Conservation (phyloP, 176 grass and related monocot species). For the Panicum miliaceum region DNA sequence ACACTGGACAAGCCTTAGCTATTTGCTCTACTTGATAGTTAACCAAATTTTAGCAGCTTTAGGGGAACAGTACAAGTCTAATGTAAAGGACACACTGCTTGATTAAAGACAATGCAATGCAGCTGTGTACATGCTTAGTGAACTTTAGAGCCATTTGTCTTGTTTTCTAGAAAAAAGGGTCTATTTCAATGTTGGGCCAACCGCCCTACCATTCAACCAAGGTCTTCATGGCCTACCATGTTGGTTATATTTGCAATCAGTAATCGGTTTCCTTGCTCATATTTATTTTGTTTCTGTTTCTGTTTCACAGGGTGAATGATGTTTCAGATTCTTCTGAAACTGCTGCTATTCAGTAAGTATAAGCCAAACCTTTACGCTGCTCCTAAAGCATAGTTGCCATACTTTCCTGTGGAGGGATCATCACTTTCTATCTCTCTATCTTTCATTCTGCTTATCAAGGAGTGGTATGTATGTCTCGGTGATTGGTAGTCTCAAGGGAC, state of each 20-base stretch:
- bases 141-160: neutral
- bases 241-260: constrained; percentile 9
- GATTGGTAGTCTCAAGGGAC: constrained; percentile 77
- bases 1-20: neutral
- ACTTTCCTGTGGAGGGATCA: neutral
- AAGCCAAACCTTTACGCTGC: neutral
- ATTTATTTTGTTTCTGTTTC: constrained; percentile 23
- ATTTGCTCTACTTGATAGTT: neutral
- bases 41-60: neutral
- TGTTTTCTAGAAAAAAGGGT: neutral
- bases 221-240: neutral
- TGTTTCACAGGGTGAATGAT: constrained; percentile 78
- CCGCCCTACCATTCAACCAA: neutral
- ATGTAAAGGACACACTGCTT: neutral
- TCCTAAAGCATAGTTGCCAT: neutral
- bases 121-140: neutral
- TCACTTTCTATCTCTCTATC: neutral
- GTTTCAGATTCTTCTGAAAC: constrained; percentile 80
- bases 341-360: constrained; percentile 73
- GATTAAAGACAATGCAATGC: neutral
- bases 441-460: constrained; percentile 50
- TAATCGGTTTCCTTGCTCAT: constrained; percentile 1
- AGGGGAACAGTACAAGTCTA: neutral
- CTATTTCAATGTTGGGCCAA: neutral
- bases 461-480: constrained; percentile 90